Base-by-base conservation (phyloP, 2,329 filamentous ascomycete species). In the Emmonsia crescens region DNA sequence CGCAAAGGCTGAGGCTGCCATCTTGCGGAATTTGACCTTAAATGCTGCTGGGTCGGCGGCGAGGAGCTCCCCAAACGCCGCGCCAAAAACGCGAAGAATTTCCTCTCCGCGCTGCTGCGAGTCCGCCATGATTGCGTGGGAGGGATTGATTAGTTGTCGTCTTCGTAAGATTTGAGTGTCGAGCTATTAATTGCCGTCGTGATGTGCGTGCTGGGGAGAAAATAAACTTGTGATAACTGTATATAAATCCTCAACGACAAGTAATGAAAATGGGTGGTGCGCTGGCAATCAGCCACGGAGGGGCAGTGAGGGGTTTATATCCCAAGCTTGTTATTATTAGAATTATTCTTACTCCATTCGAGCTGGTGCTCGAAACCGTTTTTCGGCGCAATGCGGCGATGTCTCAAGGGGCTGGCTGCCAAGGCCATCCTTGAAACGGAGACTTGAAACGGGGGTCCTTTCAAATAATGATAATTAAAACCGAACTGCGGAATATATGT, bases 41-140 rank as follows among this genome's bases (percentile, higher is more conserved):
- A 73, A 27, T 65, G 69, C 38, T 64, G 68, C 14, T 78, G 75
- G 71, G 66, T 77, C 5, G 70, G 76, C 21, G 77, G 78, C 63
- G 59, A 67, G 29, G 68, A 65, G 19, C 16, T 64, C 61, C 10
- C 63, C 61, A n/a, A 66, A 66, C 1, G 65, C 63, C 1, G 29
- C 54, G n/a, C 33, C n/a, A 54, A 66, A 66, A 60, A 66, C 64
- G n/a, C 52, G 14, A 31, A 66, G 63, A 27, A 66, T 66, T 31
- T 66, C 63, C 33, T 65, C 51, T 14, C 64, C 65, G 21, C 64
- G 65, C 33, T 66, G 27, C 55, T 66, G 24, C 16, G 21, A 8
- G 3, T 52, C 49, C 16, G 49, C 24, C 49, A 52, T 52, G 49
- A 14, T 19, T 52, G 27, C 6, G 3, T 40, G 10, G 16, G 16